Conservation (phyloP, 2,329 filamentous ascomycete genomes). For the Pestalotiopsis sp. region DNA sequence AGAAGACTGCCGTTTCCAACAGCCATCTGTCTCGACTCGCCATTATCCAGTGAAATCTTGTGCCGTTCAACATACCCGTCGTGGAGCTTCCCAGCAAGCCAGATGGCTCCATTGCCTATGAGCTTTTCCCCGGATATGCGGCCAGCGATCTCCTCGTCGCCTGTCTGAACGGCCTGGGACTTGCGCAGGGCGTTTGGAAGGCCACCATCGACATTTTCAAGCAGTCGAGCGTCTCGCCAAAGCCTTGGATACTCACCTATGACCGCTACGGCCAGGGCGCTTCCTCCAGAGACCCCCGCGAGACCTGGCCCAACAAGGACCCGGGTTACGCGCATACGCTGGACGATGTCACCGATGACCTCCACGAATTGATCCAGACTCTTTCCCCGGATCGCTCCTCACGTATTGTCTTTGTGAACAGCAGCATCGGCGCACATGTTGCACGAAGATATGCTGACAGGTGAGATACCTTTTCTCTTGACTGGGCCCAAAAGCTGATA, state of each 20-base stretch:
- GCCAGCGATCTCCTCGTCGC: neutral
- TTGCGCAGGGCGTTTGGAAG: neutral
- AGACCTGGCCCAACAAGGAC: conserved; percentile 24
- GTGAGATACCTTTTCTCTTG: conserved; percentile 12
- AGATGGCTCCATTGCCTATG: too few relatives aligned
- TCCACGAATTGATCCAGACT: conserved; percentile 29
- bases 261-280: conserved; percentile 19
- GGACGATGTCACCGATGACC: conserved; percentile 27
- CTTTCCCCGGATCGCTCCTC: conserved; percentile 20
- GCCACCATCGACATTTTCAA: neutral
- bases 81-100: too few relatives aligned
- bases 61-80: too few relatives aligned
- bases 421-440: conserved; percentile 33
- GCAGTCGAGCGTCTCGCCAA: conserved; percentile 13
- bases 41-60: too few relatives aligned
- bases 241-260: conserved; percentile 34
- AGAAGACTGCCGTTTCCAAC: too few relatives aligned
- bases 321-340: conserved; percentile 29
- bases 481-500: neutral
- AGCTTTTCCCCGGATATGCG: too few relatives aligned
- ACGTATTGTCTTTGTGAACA: conserved; percentile 28
- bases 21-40: too few relatives aligned
- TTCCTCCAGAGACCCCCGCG: conserved; percentile 14
- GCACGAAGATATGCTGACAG: conserved; percentile 31
- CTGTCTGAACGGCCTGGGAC: neutral